These are phyloP conservation scores for Coffea eugenioides DNA, from an alignment of 257 asterid genomes.

Conservation along the genomic window DNA sequence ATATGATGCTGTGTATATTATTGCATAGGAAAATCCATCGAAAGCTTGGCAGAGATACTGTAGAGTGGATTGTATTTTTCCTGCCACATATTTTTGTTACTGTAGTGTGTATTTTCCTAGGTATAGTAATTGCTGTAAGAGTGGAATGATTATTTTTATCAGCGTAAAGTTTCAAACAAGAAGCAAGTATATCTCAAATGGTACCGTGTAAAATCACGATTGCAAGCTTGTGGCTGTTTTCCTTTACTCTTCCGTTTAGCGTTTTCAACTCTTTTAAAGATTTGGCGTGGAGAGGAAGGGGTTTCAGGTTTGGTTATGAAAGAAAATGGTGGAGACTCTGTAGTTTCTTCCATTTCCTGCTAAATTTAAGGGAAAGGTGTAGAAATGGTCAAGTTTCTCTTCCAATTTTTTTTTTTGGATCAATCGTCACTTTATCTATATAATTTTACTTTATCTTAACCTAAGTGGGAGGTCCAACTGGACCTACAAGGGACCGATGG, in stretches of 20 bases:
- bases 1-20: constrained; percentile 26
- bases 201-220: not conserved
- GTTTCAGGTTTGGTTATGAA: not conserved
- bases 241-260: not conserved
- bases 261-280: too few species aligned
- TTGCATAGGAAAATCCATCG: constrained; percentile 22
- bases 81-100: constrained; percentile 16
- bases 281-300: not conserved
- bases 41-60: constrained; percentile 27
- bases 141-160: constrained; percentile 20
- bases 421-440: too few species aligned
- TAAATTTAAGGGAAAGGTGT: not conserved
- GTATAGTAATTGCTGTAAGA: constrained; percentile 35
- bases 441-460: too few species aligned
- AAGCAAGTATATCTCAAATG: not conserved
- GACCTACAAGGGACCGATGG: too few species aligned
- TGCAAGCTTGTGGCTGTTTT: not conserved
- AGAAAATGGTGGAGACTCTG: not conserved
- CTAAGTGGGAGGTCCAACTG: too few species aligned
- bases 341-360: not conserved
- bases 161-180: not conserved
- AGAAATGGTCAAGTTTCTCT: not conserved
- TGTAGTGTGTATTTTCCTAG: constrained; percentile 25
- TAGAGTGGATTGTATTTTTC: constrained; percentile 26
- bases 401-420: too few species aligned